Conservation (phyloP, 208 protist species). For the Endotrypanum monterogeii region DNA sequence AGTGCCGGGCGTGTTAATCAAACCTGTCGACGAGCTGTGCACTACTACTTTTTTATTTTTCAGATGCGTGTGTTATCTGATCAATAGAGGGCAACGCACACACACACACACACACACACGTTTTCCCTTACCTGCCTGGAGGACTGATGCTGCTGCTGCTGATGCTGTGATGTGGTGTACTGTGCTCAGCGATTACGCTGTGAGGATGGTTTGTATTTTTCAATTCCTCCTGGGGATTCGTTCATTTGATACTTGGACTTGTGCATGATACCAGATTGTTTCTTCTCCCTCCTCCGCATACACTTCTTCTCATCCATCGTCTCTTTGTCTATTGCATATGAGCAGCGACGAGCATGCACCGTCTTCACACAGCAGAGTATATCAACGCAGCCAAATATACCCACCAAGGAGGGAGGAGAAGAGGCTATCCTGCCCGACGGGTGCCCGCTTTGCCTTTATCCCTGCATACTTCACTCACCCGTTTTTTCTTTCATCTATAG, state of each 20-base stretch:
- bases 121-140: background rate
- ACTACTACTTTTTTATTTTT: background rate
- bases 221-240: background rate
- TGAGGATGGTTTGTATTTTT: too few species aligned
- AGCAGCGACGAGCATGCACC: background rate
- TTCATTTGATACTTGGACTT: background rate
- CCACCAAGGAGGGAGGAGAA: background rate
- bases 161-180: too few species aligned
- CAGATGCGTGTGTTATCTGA: background rate
- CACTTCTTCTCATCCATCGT: too few species aligned
- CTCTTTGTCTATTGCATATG: background rate
- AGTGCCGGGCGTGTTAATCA: too few species aligned
- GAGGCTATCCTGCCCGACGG: background rate
- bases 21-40: background rate
- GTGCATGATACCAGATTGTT: too few species aligned
- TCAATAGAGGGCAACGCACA: background rate
- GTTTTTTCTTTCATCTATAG: background rate
- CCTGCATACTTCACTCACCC: background rate
- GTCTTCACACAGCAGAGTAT: background rate
- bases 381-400: background rate
- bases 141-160: too few species aligned
- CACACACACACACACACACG: background rate
- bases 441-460: background rate
- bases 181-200: too few species aligned
- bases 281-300: too few species aligned